Conservation (phyloP, 129 eudicot species). For the Flaveria robusta region DNA sequence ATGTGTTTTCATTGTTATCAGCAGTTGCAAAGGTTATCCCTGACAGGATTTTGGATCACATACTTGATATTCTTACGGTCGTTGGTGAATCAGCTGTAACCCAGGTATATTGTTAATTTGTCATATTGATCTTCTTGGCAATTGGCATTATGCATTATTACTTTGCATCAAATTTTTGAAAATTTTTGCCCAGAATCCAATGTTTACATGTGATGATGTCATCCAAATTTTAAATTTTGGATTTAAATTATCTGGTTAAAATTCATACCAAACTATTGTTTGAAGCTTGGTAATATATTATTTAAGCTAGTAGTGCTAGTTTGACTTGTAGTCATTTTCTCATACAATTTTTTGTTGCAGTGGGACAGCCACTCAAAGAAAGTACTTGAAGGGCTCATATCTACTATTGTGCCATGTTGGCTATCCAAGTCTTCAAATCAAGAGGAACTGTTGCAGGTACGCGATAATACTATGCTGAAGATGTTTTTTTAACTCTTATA, state of each 20-base stretch:
- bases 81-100: slow-evolving; percentile 68
- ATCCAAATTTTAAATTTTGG: background rate
- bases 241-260: slow-evolving; percentile 14
- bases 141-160: background rate
- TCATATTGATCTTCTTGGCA: background rate
- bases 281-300: slow-evolving; percentile 16
- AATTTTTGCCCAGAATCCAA: background rate
- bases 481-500: background rate
- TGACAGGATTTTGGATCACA: slow-evolving; percentile 61
- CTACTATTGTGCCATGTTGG: slow-evolving; percentile 88
- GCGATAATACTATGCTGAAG: background rate
- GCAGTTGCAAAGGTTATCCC: slow-evolving; percentile 69
- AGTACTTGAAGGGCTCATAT: slow-evolving; percentile 77
- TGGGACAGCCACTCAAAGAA: slow-evolving; percentile 69
- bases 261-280: background rate
- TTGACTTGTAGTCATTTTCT: slow-evolving; percentile 1
- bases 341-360: slow-evolving; percentile 35
- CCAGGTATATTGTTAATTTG: too few species aligned
- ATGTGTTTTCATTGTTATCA: slow-evolving; percentile 67
- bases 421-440: slow-evolving; percentile 49
- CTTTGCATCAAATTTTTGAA: background rate
- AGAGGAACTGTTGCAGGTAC: slow-evolving; percentile 73
- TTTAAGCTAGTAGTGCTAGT: background rate
- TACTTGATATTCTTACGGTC: slow-evolving; percentile 64
- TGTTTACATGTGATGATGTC: background rate